Evolutionary conservation across 2,329 filamentous ascomycete species (phyloP).

Genomic region (Penicillium sp.): DNA sequence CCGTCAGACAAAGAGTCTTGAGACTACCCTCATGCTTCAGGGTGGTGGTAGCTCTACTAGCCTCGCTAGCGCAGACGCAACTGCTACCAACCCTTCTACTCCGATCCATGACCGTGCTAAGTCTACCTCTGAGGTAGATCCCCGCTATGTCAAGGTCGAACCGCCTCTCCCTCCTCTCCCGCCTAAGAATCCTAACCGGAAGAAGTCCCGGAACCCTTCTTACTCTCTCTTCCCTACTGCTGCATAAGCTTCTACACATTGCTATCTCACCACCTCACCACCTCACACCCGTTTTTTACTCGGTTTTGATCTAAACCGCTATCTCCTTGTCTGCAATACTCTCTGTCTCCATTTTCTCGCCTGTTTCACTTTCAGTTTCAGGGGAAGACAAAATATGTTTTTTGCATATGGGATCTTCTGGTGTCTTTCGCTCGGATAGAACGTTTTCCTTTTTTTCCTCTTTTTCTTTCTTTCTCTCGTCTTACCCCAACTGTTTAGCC

Average conservation of each 20-base stretch:
- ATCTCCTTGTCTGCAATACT: slow-evolving; percentile 1
- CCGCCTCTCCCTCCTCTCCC: slow-evolving; percentile 29
- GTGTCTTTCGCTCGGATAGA: slow-evolving; percentile 22
- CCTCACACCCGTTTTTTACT: not conserved
- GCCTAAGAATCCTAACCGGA: slow-evolving; percentile 33
- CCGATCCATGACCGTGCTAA: slow-evolving; percentile 41
- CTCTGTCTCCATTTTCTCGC: slow-evolving; percentile 8
- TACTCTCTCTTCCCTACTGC: slow-evolving; percentile 49
- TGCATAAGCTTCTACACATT: slow-evolving; percentile 7
- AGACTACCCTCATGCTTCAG: slow-evolving; percentile 35
- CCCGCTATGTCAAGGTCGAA: slow-evolving; percentile 23
- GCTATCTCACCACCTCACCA: not conserved
- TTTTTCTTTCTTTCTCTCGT: slow-evolving; percentile 7
- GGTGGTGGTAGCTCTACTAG: slow-evolving; percentile 29
- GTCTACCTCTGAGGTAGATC: slow-evolving; percentile 41
- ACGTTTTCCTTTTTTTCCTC: slow-evolving; percentile 5
- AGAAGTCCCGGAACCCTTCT: slow-evolving; percentile 44
- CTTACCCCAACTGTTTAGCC: slow-evolving; percentile 1
- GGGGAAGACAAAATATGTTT: slow-evolving; percentile 16
- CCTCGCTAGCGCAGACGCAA: slow-evolving; percentile 31
- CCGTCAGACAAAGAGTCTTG: slow-evolving; percentile 44
- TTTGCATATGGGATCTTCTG: slow-evolving; percentile 14
- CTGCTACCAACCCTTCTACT: slow-evolving; percentile 17
- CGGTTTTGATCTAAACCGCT: slow-evolving; percentile 7
- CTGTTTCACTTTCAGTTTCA: slow-evolving; percentile 3